Percentiles rank a stretch among this genome's conserved stretches.
phyloP scores from a whole-genome alignment of 139 green algal genomes.

The Ulvella scutata region DNA sequence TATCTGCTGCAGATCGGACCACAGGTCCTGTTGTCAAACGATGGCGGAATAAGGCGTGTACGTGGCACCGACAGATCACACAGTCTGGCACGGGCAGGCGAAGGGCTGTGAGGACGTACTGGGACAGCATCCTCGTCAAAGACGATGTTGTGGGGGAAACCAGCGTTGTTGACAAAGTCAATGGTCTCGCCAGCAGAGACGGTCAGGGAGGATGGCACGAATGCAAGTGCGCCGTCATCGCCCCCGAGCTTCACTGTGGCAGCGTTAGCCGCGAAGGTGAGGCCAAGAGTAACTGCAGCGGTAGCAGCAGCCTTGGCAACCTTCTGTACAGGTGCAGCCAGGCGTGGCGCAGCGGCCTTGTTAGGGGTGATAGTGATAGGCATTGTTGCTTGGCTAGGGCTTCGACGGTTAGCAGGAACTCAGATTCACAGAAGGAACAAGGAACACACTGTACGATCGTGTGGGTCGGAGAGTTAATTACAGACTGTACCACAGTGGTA shows the following conservation, averaged over 20 bases:
- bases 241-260: not conserved
- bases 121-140: constrained; percentile 89
- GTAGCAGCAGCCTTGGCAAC: not conserved
- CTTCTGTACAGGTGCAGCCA: constrained; percentile 1
- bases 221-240: constrained; percentile 25
- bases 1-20: too few species aligned
- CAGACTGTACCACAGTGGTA: too few species aligned
- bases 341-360: not conserved
- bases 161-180: constrained; percentile 69
- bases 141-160: constrained; percentile 72
- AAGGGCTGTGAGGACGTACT: constrained; percentile 20
- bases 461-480: too few species aligned
- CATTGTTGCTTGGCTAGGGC: too few species aligned
- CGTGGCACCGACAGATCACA: too few species aligned
- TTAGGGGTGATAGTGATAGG: not conserved
- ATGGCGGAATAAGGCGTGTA: too few species aligned
- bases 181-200: constrained; percentile 62
- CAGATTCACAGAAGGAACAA: too few species aligned
- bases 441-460: too few species aligned
- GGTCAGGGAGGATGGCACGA: constrained; percentile 38
- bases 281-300: not conserved
- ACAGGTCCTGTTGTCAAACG: too few species aligned
- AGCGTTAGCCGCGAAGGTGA: not conserved
- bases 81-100: too few species aligned
- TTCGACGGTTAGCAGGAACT: too few species aligned